Percentiles rank a stretch among this genome's conserved stretches.
These are phyloP conservation scores for Amanita pseudoporphyria DNA, from an alignment of 768 basidiomycete genomes.

Conservation along the genomic window DNA sequence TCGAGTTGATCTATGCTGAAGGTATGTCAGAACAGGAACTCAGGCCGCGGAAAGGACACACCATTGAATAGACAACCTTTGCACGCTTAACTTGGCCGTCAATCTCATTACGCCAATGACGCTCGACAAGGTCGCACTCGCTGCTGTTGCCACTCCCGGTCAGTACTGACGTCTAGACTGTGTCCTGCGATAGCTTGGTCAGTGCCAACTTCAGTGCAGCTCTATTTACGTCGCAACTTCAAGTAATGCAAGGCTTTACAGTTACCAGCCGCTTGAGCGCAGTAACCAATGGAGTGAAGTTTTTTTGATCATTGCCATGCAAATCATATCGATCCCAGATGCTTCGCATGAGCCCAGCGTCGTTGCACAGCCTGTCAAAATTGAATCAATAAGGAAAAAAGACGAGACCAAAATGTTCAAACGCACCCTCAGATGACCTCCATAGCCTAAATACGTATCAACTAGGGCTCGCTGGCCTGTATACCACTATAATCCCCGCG, in stretches of 20 bases:
- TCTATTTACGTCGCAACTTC: conserved; percentile 72
- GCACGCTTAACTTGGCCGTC: conserved; percentile 60
- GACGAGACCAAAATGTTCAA: background rate
- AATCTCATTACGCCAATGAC: conserved; percentile 81
- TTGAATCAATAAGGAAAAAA: background rate
- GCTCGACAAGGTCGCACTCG: conserved; percentile 75
- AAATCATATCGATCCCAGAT: conserved; percentile 77
- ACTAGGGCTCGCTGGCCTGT: conserved; percentile 46
- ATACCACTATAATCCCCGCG: conserved; percentile 14
- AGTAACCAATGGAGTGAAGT: conserved; percentile 71
- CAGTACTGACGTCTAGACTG: conserved; percentile 54
- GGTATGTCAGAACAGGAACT: conserved; percentile 1
- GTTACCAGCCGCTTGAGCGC: conserved; percentile 81
- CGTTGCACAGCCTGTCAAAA: conserved; percentile 55
- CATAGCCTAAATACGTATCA: conserved; percentile 89
- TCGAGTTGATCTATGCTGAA: conserved; percentile 94
- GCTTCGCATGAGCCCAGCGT: conserved; percentile 67
- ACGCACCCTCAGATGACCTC: conserved; percentile 82
- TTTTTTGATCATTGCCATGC: conserved; percentile 48
- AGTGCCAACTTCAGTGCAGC: conserved; percentile 58
- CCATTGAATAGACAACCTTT: conserved; percentile 80
- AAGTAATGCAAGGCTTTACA: conserved; percentile 74
- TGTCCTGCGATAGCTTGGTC: conserved; percentile 34
- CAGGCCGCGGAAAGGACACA: conserved; percentile 24
- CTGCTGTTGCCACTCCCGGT: conserved; percentile 80